Evolutionary conservation across 306 rosid species (phyloP), one percentile per base, ranked within the genome.

Genomic region (Rosa persica): DNA sequence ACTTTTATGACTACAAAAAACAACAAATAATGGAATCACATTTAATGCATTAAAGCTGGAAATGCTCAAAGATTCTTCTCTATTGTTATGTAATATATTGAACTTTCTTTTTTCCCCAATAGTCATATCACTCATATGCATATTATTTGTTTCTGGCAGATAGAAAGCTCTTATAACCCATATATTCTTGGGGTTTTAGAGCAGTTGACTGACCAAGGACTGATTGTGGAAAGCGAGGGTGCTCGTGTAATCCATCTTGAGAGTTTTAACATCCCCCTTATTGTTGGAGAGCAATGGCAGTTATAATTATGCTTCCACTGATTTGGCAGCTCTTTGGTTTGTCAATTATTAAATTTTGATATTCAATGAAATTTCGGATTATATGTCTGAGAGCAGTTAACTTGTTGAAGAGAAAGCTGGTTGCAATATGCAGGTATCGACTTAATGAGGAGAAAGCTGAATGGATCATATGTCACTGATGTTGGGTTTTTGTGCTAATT

Each of bases 201-300:
- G 79, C 86, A 86, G 67, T 83, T 96, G 85, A 84, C 81, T 75
- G 81, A 79, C 47, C 78, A 87, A 82, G 96, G 93, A 77, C 67
- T 93, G 68, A 74, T 96, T 81, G 88, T 89, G 85, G 99, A 93
- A 22, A 88, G 93, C 36, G 75, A 93, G 30, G 99, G 99, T 76
- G 99, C 98, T 55, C 97, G 91, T 62, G 97, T 96, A 78, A 91
- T 96, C 78, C 85, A 73, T 75, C 39, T 96, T 42, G 91, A 93
- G 78, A 96, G 89, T 80, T 73, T 80, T 72, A 91, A 86, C 49
- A 91, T 91, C 81, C 99, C 99, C 36, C 88, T 93, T 47, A 93
- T 93, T 80, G 99, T 91, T 80, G 97, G 93, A 96, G 92, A 93
- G 99, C 51, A 98, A 93, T 83, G 99, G 96, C 67, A 97, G 97